A percentile compares a stretch with the other conserved stretches of the same genome.
Conservation (phyloP, 768 basidiomycete genomes). For the Leccinum rimulosum region DNA sequence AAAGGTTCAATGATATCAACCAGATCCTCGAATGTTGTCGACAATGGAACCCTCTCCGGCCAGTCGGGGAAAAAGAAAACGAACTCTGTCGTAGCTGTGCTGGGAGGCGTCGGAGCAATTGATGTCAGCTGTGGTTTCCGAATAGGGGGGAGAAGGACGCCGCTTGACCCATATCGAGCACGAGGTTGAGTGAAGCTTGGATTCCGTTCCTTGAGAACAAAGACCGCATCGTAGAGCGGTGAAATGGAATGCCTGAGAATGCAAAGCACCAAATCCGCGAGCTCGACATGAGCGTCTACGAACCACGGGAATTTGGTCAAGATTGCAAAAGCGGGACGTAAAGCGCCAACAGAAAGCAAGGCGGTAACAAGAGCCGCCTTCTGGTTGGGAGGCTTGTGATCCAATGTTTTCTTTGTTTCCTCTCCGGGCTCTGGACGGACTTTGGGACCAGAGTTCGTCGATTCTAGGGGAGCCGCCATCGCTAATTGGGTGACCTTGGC, state of each 20-base stretch:
- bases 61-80: conserved; percentile 92
- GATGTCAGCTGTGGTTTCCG: conserved; percentile 71
- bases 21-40: conserved; percentile 64
- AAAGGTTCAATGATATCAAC: conserved; percentile 75
- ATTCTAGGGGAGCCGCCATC: conserved; percentile 80
- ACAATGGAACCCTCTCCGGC: conserved; percentile 67
- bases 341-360: conserved; percentile 82
- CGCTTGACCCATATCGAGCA: conserved; percentile 58
- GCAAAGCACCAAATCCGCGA: conserved; percentile 85
- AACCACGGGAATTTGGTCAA: conserved; percentile 85
- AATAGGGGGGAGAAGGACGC: conserved; percentile 48
- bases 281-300: conserved; percentile 72
- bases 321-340: conserved; percentile 75
- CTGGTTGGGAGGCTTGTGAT: conserved; percentile 61
- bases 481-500: conserved; percentile 77
- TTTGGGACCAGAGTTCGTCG: conserved; percentile 39
- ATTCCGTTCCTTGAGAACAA: conserved; percentile 58
- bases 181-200: conserved; percentile 62
- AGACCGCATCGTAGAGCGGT: conserved; percentile 54
- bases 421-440: conserved; percentile 39
- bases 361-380: conserved; percentile 75
- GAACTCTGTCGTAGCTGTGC: conserved; percentile 71
- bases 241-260: conserved; percentile 66
- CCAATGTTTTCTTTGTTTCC: conserved; percentile 34
- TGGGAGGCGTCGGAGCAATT: conserved; percentile 77